Evolutionary conservation across 257 asterid genomes (phyloP).

Genomic region (Capsicum rhomboideum): DNA sequence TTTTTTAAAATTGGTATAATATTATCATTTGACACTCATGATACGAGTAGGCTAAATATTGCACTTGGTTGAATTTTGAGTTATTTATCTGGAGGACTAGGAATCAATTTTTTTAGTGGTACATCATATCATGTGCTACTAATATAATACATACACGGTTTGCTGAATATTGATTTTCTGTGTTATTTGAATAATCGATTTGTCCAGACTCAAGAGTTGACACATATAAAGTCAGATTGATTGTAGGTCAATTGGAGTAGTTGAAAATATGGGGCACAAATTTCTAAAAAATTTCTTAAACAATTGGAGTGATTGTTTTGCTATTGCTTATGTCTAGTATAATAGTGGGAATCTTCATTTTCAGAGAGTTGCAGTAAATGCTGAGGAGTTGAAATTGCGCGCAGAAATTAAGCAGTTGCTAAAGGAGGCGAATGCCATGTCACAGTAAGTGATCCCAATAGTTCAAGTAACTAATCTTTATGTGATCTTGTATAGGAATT

Average conservation of each 20-base stretch:
- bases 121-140: too few relatives aligned
- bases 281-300: too few relatives aligned
- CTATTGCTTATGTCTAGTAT: neutral
- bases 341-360: neutral
- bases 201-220: neutral
- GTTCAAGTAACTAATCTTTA: neutral
- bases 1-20: neutral
- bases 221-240: neutral
- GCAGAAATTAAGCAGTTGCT: constrained; percentile 65
- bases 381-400: constrained; percentile 38
- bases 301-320: too few relatives aligned
- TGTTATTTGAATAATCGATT: neutral
- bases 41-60: neutral
- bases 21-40: neutral
- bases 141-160: neutral
- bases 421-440: constrained; percentile 66
- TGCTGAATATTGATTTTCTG: neutral
- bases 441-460: constrained; percentile 46
- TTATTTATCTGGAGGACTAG: neutral
- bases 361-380: constrained; percentile 43
- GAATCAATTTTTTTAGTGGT: too few relatives aligned
- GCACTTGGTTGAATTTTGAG: neutral
- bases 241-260: neutral
- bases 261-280: too few relatives aligned
- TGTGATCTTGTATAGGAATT: neutral